Base-by-base conservation (phyloP, 352 stramenopile species). In the Pythium rhizo-oryzae region DNA sequence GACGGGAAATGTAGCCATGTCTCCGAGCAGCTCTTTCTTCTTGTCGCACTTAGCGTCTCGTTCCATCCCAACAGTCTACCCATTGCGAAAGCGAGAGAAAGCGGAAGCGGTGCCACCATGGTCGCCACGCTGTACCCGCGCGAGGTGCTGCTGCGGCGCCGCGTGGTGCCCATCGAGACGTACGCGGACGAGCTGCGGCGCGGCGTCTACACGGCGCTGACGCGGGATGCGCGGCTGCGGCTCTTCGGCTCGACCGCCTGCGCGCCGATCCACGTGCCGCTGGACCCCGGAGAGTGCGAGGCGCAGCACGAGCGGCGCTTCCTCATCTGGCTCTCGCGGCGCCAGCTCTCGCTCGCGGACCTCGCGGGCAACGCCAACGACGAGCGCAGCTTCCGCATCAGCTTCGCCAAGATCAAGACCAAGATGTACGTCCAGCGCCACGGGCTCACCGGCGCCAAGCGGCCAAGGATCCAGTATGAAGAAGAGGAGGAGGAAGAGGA, bases 121-220 rank as follows among this genome's bases (percentile, higher is more conserved):
- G 28, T 33, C 28, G 6, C 3, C 28, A 33, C 28, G 28, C 28
- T 33, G 28, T 33, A 33, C 28, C 2, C 2, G 28, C 28, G 28
- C 6, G 28, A 6, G 52, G 33, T 35, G 41, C 43, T 63, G 23
- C 39, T 63, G 39, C 8, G 35, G 57, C 37, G 43, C 25, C 59
- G 59, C 44, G 35, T 49, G 24, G 16, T 66, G 47, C 24, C 44
- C 4, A 15, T 66, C 16, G 59, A 58, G 8, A 15, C 12, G 30
- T 66, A 52, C 21, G 35, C 21, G 18, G 3, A 4, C 13, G 59
- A 66, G 23, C 41, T 59, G 30, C 28, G 35, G 7, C 35, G 55
- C 19, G 55, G 55, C 12, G 23, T 6, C 12, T 8, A 18, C 24
- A n/a, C 35, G 39, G 35, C 7, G 21, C 30, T 21, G 2, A 21